phyloP scores from a whole-genome alignment of 1,284 basidiomycete species.

The Golubevia pallescens region DNA sequence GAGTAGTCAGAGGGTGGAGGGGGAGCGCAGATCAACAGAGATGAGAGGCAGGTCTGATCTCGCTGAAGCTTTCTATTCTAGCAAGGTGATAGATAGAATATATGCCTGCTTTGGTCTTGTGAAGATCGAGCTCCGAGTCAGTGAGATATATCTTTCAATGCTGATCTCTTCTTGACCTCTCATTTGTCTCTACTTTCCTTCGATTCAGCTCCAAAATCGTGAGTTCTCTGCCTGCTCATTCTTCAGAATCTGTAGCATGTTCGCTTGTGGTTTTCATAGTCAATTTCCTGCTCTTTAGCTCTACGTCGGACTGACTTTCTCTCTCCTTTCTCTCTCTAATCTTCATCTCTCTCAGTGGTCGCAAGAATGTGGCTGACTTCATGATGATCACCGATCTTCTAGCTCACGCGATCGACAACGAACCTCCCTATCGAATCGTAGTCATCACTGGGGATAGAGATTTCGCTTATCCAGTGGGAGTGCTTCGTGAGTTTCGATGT shows the following conservation, averaged over 20 bases:
- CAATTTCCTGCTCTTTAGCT: neutral
- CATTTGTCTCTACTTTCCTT: neutral
- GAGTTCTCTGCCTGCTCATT: no score
- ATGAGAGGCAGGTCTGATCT: no score
- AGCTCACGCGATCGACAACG: constrained; percentile 47
- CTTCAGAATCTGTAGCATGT: no score
- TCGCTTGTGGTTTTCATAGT: no score
- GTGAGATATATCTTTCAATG: no score
- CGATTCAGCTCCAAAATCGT: constrained; percentile 32
- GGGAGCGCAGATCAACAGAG: neutral
- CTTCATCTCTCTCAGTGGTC: constrained; percentile 17
- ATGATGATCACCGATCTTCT: constrained; percentile 56
- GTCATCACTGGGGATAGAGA: constrained; percentile 52
- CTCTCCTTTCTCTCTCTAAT: no score
- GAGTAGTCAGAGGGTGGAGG: neutral
- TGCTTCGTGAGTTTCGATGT: no score
- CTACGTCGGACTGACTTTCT: neutral
- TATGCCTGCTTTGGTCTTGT: no score
- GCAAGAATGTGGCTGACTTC: constrained; percentile 53
- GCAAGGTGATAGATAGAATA: no score
- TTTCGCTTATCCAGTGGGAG: constrained; percentile 50
- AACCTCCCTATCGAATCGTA: constrained; percentile 41
- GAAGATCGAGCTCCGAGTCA: no score
- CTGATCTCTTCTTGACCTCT: neutral
- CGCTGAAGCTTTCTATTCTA: no score